These are phyloP conservation scores for Dendrobium nobile DNA, from an alignment of 106 monocot genomes.

Conservation along the genomic window DNA sequence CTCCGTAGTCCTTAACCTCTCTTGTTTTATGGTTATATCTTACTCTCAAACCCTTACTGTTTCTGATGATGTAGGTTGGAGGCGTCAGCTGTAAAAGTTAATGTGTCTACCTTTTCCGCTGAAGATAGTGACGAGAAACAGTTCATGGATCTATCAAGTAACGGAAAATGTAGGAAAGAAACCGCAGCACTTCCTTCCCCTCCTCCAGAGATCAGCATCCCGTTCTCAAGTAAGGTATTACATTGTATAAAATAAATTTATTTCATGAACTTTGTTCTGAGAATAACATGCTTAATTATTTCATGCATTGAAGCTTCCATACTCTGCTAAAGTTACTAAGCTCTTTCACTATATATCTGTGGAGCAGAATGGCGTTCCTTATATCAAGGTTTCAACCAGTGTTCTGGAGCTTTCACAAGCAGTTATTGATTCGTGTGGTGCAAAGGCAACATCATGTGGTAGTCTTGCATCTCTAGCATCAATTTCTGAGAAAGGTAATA, in stretches of 20 bases:
- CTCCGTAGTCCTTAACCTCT: background rate
- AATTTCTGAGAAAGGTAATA: slow-evolving; percentile 67
- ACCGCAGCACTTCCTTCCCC: background rate
- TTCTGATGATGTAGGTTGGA: slow-evolving; percentile 46
- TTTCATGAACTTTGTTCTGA: background rate
- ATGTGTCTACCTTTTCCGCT: slow-evolving; percentile 28
- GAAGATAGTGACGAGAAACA: slow-evolving; percentile 11
- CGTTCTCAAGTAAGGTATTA: slow-evolving; percentile 25
- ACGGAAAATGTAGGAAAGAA: slow-evolving; percentile 19
- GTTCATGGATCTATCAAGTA: slow-evolving; percentile 20
- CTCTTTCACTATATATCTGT: background rate
- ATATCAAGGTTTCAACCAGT: slow-evolving; percentile 6
- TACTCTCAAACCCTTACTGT: background rate
- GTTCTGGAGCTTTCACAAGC: slow-evolving; percentile 64
- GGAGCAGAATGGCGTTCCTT: background rate
- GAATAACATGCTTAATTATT: background rate
- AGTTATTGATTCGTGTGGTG: slow-evolving; percentile 47
- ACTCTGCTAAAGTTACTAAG: background rate
- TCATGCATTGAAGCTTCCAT: background rate
- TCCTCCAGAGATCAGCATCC: background rate
- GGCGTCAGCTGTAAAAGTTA: slow-evolving; percentile 57
- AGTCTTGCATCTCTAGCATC: slow-evolving; percentile 50
- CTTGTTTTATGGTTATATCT: background rate
- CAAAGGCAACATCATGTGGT: slow-evolving; percentile 84
- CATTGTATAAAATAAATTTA: too few species aligned